Conservation (phyloP, 192 early-diverging fungal species). For the Backusella liffmaniae region DNA sequence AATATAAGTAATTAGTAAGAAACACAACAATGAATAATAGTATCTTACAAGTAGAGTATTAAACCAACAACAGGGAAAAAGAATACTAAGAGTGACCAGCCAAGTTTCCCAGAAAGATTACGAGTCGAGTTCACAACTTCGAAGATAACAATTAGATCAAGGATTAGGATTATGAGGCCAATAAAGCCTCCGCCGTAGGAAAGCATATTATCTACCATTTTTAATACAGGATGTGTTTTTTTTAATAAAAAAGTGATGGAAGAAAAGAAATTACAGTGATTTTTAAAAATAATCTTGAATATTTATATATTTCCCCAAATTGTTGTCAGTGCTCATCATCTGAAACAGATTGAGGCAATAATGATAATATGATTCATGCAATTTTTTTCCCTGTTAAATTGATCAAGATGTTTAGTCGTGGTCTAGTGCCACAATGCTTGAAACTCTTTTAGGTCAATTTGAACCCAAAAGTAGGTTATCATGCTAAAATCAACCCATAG, state of each 20-base stretch:
- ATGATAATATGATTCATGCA: conserved; percentile 2
- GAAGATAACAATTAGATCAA: conserved; percentile 58
- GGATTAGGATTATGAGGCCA: conserved; percentile 46
- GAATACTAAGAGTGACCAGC: conserved; percentile 60
- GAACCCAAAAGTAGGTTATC: too few species aligned
- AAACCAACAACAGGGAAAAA: conserved; percentile 60
- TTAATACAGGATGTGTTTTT: neutral
- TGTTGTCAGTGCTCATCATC: neutral
- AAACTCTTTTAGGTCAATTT: too few species aligned
- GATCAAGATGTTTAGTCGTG: neutral
- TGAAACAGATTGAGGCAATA: too few species aligned
- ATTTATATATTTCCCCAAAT: neutral
- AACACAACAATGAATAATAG: neutral
- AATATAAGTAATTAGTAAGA: neutral
- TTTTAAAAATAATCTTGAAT: neutral
- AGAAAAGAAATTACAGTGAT: neutral
- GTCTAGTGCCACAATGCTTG: neutral
- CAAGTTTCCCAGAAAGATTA: conserved; percentile 43
- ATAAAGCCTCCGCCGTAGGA: conserved; percentile 34
- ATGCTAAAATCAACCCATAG: too few species aligned
- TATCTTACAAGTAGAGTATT: conserved; percentile 60
- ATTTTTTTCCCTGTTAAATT: neutral
- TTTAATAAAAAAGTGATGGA: neutral
- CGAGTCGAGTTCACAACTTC: conserved; percentile 54
- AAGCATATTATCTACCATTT: conserved; percentile 25